phyloP scores from a whole-genome alignment of 805 yeast genomes.

The Metschnikowia borealis region DNA sequence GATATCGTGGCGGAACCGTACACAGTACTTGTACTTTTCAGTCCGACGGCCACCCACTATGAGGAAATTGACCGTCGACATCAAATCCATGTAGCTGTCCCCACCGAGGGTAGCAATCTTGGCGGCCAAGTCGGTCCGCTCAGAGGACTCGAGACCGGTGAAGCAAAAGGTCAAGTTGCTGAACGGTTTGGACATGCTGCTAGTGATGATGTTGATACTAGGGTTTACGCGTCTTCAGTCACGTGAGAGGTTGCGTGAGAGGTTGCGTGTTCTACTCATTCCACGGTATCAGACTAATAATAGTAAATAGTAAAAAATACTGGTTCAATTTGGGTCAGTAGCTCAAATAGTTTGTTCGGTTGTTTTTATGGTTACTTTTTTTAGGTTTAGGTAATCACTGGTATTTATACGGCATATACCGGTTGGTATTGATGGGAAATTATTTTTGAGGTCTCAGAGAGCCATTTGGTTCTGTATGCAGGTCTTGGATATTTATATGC shows the following conservation, averaged over 20 bases:
- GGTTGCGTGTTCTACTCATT: too few relatives aligned
- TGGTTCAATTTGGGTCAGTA: too few relatives aligned
- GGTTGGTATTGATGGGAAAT: too few relatives aligned
- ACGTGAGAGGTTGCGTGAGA: not conserved
- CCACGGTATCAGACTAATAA: too few relatives aligned
- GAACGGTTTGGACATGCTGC: slow-evolving; percentile 34
- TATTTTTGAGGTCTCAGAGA: too few relatives aligned
- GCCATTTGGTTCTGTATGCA: too few relatives aligned
- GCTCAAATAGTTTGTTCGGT: too few relatives aligned
- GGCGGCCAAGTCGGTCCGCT: slow-evolving; percentile 40
- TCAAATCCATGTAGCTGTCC: slow-evolving; percentile 48
- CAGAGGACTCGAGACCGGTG: slow-evolving; percentile 45
- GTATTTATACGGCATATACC: too few relatives aligned
- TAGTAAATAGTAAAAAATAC: too few relatives aligned
- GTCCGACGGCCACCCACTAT: slow-evolving; percentile 57
- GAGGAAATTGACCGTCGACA: slow-evolving; percentile 56
- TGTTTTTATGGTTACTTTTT: too few relatives aligned
- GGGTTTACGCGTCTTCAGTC: not conserved
- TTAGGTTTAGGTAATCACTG: too few relatives aligned
- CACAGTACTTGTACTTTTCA: slow-evolving; percentile 51
- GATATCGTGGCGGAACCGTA: slow-evolving; percentile 53
- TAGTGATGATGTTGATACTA: not conserved
- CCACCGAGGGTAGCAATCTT: slow-evolving; percentile 61
- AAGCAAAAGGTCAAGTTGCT: slow-evolving; percentile 51
- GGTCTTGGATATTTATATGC: too few relatives aligned